Percentiles rank a stretch among this genome's conserved stretches.
These are phyloP conservation scores for Chenopodium berlandieri DNA, from an alignment of 148 eudicot species.

Conservation along the genomic window DNA sequence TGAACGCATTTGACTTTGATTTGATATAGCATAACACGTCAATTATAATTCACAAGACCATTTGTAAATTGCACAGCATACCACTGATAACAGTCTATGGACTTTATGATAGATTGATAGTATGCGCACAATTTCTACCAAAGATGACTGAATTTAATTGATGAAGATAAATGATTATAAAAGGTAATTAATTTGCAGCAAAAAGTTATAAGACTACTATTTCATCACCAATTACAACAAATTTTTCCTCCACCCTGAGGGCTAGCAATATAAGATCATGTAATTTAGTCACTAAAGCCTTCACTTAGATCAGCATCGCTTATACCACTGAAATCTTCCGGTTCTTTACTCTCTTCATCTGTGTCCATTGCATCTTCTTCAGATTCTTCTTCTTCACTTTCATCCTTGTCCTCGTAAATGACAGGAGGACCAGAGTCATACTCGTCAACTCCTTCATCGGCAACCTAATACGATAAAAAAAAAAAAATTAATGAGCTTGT, in stretches of 20 bases:
- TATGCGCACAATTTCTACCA: no score
- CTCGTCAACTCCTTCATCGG: conserved; percentile 56
- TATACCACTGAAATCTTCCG: conserved; percentile 39
- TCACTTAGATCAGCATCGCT: conserved; percentile 61
- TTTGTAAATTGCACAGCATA: no score
- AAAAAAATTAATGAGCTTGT: not conserved
- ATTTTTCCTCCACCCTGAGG: not conserved
- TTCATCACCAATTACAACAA: conserved; percentile 6
- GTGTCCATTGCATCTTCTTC: conserved; percentile 85
- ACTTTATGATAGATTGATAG: no score
- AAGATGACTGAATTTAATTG: no score
- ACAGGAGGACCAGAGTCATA: conserved; percentile 41
- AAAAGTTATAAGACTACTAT: not conserved
- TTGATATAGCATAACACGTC: no score
- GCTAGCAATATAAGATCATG: not conserved
- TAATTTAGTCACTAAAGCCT: conserved; percentile 39
- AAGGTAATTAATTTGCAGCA: not conserved
- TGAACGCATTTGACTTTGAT: no score
- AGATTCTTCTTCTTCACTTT: conserved; percentile 57
- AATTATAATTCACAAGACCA: no score
- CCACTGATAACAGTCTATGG: no score
- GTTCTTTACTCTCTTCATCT: conserved; percentile 52
- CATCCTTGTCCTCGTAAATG: conserved; percentile 67
- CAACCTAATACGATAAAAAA: conserved; percentile 40
- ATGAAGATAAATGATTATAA: not conserved